Conservation (phyloP, 2,329 filamentous ascomycete genomes). For the Incumbomyces delicatus region DNA sequence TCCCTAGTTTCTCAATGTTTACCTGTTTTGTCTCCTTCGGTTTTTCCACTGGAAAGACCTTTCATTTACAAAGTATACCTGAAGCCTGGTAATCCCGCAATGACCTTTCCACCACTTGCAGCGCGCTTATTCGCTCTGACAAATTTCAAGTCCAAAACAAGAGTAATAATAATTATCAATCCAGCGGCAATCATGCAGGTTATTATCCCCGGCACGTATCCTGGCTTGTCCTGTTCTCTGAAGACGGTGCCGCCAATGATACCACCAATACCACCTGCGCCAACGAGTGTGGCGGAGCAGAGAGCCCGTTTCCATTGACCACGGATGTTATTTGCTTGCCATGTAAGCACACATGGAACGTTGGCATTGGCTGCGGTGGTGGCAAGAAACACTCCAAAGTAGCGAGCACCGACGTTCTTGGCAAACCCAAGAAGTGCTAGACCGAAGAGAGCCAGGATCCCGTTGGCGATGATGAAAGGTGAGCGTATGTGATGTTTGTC, state of each 20-base stretch:
- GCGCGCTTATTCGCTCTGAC: conserved; percentile 20
- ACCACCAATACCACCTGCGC: conserved; percentile 57
- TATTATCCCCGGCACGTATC: conserved; percentile 26
- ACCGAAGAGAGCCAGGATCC: conserved; percentile 56
- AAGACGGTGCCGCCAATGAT: conserved; percentile 69
- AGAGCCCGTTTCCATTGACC: conserved; percentile 79
- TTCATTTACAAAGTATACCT: conserved; percentile 26
- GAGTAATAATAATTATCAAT: conserved; percentile 18
- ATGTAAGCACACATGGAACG: conserved; percentile 63
- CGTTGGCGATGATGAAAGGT: conserved; percentile 63
- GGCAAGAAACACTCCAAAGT: conserved; percentile 67
- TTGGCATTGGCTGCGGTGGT: conserved; percentile 70
- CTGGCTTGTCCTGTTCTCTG: conserved; percentile 34
- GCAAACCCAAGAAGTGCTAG: conserved; percentile 64
- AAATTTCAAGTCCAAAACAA: conserved; percentile 20
- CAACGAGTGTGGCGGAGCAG: conserved; percentile 20
- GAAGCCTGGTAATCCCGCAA: conserved; percentile 40
- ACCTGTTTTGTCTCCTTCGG: too few species aligned
- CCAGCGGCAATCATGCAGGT: conserved; percentile 15
- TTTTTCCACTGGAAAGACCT: too few species aligned
- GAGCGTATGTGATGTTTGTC: conserved; percentile 60
- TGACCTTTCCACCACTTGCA: conserved; percentile 33
- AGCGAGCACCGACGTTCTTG: conserved; percentile 46
- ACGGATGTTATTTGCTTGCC: conserved; percentile 79
- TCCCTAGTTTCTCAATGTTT: too few species aligned